Percentiles rank a stretch among this genome's conserved stretches.
These are phyloP conservation scores for Fusarium musae DNA, from an alignment of 2,329 filamentous ascomycete species.

Conservation along the genomic window DNA sequence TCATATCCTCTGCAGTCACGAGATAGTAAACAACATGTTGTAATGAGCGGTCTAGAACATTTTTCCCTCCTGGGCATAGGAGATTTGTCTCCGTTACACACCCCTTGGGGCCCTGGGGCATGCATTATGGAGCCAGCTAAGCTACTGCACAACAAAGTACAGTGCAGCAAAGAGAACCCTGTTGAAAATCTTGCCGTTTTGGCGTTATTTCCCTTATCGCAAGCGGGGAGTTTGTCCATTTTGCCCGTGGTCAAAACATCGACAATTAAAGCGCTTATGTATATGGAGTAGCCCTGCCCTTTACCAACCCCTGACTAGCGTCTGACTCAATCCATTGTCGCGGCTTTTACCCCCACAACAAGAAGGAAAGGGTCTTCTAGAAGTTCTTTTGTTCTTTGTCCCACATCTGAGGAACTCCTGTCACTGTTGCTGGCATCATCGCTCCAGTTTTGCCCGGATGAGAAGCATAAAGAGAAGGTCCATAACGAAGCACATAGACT, in stretches of 20 bases:
- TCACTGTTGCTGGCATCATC: background rate
- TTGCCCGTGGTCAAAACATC: slow-evolving; percentile 19
- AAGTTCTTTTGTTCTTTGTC: slow-evolving; percentile 29
- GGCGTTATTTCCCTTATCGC: slow-evolving; percentile 33
- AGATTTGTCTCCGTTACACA: slow-evolving; percentile 18
- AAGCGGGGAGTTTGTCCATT: slow-evolving; percentile 23
- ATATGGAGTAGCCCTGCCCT: slow-evolving; percentile 9
- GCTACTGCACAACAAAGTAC: slow-evolving; percentile 26
- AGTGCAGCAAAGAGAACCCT: slow-evolving; percentile 21
- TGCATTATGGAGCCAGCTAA: slow-evolving; percentile 8
- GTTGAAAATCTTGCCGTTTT: slow-evolving; percentile 18
- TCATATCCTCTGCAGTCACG: slow-evolving; percentile 4
- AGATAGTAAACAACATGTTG: background rate
- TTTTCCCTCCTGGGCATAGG: background rate
- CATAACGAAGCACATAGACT: background rate
- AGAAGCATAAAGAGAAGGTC: slow-evolving; percentile 27
- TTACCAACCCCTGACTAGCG: slow-evolving; percentile 26
- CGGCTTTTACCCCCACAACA: slow-evolving; percentile 17
- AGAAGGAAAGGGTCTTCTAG: slow-evolving; percentile 31
- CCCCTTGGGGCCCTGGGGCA: background rate
- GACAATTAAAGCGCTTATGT: slow-evolving; percentile 19
- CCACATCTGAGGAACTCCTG: slow-evolving; percentile 15
- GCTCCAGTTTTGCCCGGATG: slow-evolving; percentile 32
- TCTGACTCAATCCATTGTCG: slow-evolving; percentile 25
- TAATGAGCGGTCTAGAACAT: slow-evolving; percentile 30